A percentile compares a stretch with the other conserved stretches of the same genome.
These are phyloP conservation scores for Prasinococcaceae sp. DNA, from an alignment of 139 green algal species.

Conservation along the genomic window DNA sequence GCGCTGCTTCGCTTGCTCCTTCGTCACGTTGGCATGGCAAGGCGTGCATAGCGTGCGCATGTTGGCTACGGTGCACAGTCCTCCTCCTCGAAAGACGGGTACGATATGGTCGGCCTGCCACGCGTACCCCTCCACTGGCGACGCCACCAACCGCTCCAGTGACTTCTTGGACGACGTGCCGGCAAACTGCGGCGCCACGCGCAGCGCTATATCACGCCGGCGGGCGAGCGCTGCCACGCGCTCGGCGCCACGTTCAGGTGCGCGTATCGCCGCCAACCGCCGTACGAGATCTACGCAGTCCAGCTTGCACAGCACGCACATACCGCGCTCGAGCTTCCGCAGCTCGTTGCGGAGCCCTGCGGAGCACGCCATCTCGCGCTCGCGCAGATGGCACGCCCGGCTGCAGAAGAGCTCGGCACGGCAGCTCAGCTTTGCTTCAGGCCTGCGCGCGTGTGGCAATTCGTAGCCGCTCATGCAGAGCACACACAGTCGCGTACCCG, in stretches of 20 bases:
- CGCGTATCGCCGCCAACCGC: too few relatives aligned
- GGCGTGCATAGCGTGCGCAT: slow-evolving; percentile 6
- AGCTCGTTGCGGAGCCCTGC: background rate
- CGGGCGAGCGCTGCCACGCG: too few relatives aligned
- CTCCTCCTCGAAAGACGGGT: slow-evolving; percentile 15
- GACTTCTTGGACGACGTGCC: too few relatives aligned
- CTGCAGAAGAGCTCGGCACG: background rate
- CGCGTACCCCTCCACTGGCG: slow-evolving; percentile 17
- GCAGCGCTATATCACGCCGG: too few relatives aligned
- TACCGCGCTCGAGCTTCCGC: slow-evolving; percentile 8
- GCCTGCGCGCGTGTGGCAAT: background rate
- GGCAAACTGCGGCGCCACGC: too few relatives aligned
- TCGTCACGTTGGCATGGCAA: slow-evolving; percentile 2
- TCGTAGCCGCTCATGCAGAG: background rate
- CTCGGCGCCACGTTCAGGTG: too few relatives aligned
- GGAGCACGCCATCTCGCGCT: too few relatives aligned
- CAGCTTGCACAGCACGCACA: slow-evolving; percentile 6
- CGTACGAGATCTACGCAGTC: background rate
- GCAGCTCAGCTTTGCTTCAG: background rate
- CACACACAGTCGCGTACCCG: background rate
- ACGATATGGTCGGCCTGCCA: slow-evolving; percentile 35
- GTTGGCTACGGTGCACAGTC: slow-evolving; percentile 4
- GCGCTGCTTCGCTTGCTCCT: background rate
- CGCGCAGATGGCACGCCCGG: background rate
- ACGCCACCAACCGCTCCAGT: slow-evolving; percentile 14